These are phyloP conservation scores for Trichophyton rubrum DNA, from an alignment of 2,329 filamentous ascomycete species.

Conservation along the genomic window DNA sequence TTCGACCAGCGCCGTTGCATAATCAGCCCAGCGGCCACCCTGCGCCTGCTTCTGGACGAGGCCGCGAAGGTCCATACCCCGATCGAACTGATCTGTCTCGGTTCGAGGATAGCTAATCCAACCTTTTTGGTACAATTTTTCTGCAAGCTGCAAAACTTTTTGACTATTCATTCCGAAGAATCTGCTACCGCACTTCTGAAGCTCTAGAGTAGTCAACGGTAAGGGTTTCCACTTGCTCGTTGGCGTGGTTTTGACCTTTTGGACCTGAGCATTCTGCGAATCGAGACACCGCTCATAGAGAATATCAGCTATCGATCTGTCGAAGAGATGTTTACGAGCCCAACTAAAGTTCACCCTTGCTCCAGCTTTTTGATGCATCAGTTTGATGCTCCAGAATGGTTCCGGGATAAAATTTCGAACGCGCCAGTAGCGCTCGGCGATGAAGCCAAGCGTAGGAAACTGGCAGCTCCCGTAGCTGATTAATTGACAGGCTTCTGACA, in stretches of 20 bases:
- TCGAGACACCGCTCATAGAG: slow-evolving; percentile 5
- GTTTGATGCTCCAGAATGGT: slow-evolving; percentile 5
- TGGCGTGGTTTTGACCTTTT: slow-evolving; percentile 4
- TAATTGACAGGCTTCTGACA: slow-evolving; percentile 6
- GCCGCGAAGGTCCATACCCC: slow-evolving; percentile 5
- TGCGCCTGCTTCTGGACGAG: slow-evolving; percentile 4
- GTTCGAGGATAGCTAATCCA: slow-evolving; percentile 6
- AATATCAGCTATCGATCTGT: slow-evolving; percentile 2
- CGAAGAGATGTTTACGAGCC: slow-evolving; percentile 1
- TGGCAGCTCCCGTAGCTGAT: slow-evolving; percentile 7
- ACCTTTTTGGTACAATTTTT: slow-evolving; percentile 1
- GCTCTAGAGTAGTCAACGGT: slow-evolving; percentile 6
- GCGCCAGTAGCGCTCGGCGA: slow-evolving; percentile 5
- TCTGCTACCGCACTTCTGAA: slow-evolving; percentile 6
- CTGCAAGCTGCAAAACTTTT: slow-evolving; percentile 5
- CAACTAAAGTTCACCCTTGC: slow-evolving; percentile 3
- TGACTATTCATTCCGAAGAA: slow-evolving; percentile 4
- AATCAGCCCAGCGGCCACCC: slow-evolving; percentile 2
- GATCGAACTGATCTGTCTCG: slow-evolving; percentile 5
- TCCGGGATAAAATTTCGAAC: slow-evolving; percentile 5
- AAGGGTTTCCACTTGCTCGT: slow-evolving; percentile 6
- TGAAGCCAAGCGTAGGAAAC: slow-evolving; percentile 4
- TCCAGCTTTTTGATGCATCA: slow-evolving; percentile 5
- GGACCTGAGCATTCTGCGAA: slow-evolving; percentile 6
- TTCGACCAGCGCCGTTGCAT: slow-evolving; percentile 5